Conservation (phyloP, 768 basidiomycete species). For the Lactarius pseudohatsudake region DNA sequence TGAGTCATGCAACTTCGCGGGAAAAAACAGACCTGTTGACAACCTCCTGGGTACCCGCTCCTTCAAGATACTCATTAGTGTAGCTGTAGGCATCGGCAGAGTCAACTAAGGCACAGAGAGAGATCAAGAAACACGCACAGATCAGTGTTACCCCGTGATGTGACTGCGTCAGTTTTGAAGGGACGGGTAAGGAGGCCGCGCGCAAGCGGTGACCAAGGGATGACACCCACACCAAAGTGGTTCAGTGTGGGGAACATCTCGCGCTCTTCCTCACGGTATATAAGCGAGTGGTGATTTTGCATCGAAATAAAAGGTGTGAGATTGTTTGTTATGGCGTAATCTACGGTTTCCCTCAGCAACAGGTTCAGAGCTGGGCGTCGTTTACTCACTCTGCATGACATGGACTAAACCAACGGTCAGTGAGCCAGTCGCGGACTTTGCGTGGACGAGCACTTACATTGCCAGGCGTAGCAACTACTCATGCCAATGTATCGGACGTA, state of each 20-base stretch:
- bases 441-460: constrained; percentile 28
- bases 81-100: background rate
- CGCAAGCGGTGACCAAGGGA: constrained; percentile 28
- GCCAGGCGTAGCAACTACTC: constrained; percentile 35
- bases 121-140: constrained; percentile 3
- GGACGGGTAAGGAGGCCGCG: constrained; percentile 28
- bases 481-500: constrained; percentile 40
- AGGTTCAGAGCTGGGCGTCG: constrained; percentile 12
- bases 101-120: background rate
- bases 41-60: constrained; percentile 21
- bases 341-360: constrained; percentile 23
- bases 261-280: constrained; percentile 44
- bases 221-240: constrained; percentile 27
- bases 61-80: background rate
- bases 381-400: constrained; percentile 25
- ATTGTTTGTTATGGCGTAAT: constrained; percentile 26
- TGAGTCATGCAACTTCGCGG: background rate
- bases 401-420: constrained; percentile 20
- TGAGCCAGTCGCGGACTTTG: background rate
- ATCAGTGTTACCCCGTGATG: constrained; percentile 12
- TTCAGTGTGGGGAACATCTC: constrained; percentile 38
- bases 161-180: background rate
- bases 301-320: constrained; percentile 27
- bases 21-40: constrained; percentile 18
- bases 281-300: constrained; percentile 35